Evolutionary conservation across 164 flowering plant genomes (phyloP).

Genomic region (Santalum album): DNA sequence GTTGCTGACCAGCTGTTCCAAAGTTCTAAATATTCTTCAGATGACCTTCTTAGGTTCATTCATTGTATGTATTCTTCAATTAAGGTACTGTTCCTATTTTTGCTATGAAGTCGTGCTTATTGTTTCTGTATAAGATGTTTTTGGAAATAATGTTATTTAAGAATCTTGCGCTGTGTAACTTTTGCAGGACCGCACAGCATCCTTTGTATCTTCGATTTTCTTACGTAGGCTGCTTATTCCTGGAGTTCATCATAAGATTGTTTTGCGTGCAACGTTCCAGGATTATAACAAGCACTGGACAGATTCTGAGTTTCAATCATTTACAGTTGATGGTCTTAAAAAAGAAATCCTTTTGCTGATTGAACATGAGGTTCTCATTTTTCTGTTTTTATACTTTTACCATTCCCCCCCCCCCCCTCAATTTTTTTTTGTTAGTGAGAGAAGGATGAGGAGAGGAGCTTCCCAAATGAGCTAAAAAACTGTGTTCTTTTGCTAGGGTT

Average conservation of each 20-base stretch:
- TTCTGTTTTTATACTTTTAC: background rate
- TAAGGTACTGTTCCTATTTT: slow-evolving; percentile 39
- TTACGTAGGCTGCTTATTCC: slow-evolving; percentile 70
- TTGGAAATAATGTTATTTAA: background rate
- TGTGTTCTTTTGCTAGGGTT: slow-evolving; percentile 39
- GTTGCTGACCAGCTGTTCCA: slow-evolving; percentile 85
- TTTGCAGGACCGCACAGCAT: slow-evolving; percentile 60
- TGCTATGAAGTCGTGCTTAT: background rate
- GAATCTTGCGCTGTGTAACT: background rate
- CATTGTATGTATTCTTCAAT: slow-evolving; percentile 45
- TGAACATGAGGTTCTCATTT: slow-evolving; percentile 55
- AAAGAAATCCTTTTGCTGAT: slow-evolving; percentile 64
- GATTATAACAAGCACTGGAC: slow-evolving; percentile 60
- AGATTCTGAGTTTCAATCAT: slow-evolving; percentile 53
- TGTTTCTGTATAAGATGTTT: background rate
- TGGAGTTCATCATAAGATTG: slow-evolving; percentile 52
- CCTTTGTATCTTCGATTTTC: slow-evolving; percentile 74
- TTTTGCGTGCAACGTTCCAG: slow-evolving; percentile 50
- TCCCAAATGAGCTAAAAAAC: slow-evolving; percentile 6
- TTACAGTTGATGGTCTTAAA: slow-evolving; percentile 57
- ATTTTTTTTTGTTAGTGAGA: background rate
- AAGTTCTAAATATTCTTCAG: slow-evolving; percentile 54
- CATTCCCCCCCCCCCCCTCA: background rate
- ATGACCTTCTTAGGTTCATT: slow-evolving; percentile 59
- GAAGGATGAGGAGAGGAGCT: background rate